Evolutionary conservation across 2,329 filamentous ascomycete genomes (phyloP), one percentile per base, ranked within the genome.

Genomic region (Apiospora koreana): DNA sequence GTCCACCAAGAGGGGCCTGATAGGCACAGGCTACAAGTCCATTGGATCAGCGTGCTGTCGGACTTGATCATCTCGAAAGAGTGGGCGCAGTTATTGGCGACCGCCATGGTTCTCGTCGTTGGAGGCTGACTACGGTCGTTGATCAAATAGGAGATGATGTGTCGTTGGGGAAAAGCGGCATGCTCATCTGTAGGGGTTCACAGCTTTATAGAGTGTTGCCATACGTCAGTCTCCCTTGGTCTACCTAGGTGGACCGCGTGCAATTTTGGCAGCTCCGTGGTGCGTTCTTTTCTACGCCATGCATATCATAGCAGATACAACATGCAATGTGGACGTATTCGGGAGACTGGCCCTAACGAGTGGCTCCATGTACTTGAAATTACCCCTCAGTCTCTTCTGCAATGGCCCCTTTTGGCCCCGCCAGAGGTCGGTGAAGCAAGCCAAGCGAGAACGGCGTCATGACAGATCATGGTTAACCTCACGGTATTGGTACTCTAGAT

Each of bases 1-100:
- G 92, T 92, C 80, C 86, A 87, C 88, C 89, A 92, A 79, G 90
- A 87, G 67, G 89, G 89, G 1, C 89, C 90, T 2, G 86, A 87
- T 71, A 89, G 86, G 78, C 90, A 92, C 76, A 90, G 81, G 71
- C 87, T 85, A 82, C 91, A 93, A 67, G 85, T 84, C 89, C 90
- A 93, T 78, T 90, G 86, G 70, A 93, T 85, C 68, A 92, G 79
- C 14, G 86, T 90, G 77, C 83, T 91, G 75, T 92, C 89, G 42
- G 88, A 90, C 80, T 92, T 92, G 81, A 92, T 86, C 79, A 91
- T 85, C 76, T 84, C 85, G 81, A 92, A 92, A 14, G 84, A 84
- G 78, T 92, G 90, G 46, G 85, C 84, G 79, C 90, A 92, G 71
- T 85, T 84, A 73, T 81, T 84, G 68, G 86, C 84, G 79, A 91